Conservation (phyloP, 2,329 filamentous ascomycete species). For the Metarhizium sp. region DNA sequence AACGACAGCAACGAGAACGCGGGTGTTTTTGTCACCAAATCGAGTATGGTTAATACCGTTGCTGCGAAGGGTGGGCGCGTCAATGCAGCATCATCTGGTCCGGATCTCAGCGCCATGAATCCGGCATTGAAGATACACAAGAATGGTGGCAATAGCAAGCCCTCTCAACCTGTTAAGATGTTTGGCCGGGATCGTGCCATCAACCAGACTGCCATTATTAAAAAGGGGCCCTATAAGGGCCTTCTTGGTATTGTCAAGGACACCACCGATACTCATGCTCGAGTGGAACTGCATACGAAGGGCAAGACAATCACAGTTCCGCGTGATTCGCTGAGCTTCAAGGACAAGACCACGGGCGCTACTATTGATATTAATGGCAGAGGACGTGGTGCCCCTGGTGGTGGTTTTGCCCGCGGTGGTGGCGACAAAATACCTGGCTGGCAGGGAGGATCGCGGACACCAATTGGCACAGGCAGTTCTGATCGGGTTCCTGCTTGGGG, state of each 20-base stretch:
- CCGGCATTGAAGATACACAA: constrained; percentile 71
- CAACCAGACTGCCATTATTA: constrained; percentile 84
- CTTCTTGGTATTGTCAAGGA: constrained; percentile 93
- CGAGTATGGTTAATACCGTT: constrained; percentile 77
- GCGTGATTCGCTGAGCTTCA: constrained; percentile 74
- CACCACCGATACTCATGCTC: constrained; percentile 74
- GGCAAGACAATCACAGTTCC: constrained; percentile 81
- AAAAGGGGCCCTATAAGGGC: constrained; percentile 83
- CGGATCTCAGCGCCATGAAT: constrained; percentile 86
- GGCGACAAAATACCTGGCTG: constrained; percentile 43
- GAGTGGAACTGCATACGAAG: constrained; percentile 90
- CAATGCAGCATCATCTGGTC: constrained; percentile 48
- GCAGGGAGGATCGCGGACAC: constrained; percentile 60
- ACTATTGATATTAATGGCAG: constrained; percentile 60
- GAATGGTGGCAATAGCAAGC: constrained; percentile 39
- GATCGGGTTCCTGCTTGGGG: constrained; percentile 74
- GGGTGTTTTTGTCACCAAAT: constrained; percentile 79
- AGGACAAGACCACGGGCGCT: constrained; percentile 72
- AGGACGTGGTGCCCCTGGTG: constrained; percentile 36
- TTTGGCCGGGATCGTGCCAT: constrained; percentile 77
- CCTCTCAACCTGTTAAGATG: constrained; percentile 57
- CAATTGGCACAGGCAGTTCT: constrained; percentile 47
- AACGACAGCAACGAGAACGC: constrained; percentile 78
- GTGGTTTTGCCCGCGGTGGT: constrained; percentile 31
- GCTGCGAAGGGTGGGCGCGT: constrained; percentile 89